Percentiles rank a stretch among this genome's conserved stretches.
Evolutionary conservation across 305 asterid species (phyloP).

Genomic region (Caryopteris hybrid): DNA sequence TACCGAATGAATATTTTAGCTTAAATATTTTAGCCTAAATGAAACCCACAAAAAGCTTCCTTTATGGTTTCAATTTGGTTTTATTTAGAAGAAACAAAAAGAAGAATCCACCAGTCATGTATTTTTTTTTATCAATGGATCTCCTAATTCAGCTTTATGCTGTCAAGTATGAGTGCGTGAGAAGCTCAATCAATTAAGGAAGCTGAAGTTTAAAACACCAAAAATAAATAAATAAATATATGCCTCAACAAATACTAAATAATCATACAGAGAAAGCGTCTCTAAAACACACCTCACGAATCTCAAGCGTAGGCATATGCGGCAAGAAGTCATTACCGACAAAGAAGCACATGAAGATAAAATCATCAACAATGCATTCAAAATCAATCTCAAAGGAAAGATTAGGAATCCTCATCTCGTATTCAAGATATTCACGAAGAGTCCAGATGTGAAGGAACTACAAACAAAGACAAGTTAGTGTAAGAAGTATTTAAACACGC

Average conservation of each 20-base stretch:
- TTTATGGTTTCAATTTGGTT: not conserved
- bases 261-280: slow-evolving; percentile 6
- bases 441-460: slow-evolving; percentile 97
- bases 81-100: not conserved
- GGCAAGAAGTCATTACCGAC: slow-evolving; percentile 99
- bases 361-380: slow-evolving; percentile 89
- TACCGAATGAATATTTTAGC: not conserved
- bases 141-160: slow-evolving; percentile 2
- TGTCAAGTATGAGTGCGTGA: not conserved
- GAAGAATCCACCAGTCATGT: not conserved
- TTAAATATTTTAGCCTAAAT: not conserved
- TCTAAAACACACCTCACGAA: slow-evolving; percentile 81
- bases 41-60: not conserved
- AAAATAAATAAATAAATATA: not conserved
- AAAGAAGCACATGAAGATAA: slow-evolving; percentile 93
- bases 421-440: slow-evolving; percentile 90
- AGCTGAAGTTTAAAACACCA: not conserved
- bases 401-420: slow-evolving; percentile 91
- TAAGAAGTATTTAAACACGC: not conserved
- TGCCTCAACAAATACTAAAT: not conserved
- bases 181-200: not conserved
- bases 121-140: not conserved
- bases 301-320: slow-evolving; percentile 99
- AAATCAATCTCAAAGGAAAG: slow-evolving; percentile 72
- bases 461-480: slow-evolving; percentile 25